phyloP scores from a whole-genome alignment of 257 asterid species.

The Solanum bukasovii region DNA sequence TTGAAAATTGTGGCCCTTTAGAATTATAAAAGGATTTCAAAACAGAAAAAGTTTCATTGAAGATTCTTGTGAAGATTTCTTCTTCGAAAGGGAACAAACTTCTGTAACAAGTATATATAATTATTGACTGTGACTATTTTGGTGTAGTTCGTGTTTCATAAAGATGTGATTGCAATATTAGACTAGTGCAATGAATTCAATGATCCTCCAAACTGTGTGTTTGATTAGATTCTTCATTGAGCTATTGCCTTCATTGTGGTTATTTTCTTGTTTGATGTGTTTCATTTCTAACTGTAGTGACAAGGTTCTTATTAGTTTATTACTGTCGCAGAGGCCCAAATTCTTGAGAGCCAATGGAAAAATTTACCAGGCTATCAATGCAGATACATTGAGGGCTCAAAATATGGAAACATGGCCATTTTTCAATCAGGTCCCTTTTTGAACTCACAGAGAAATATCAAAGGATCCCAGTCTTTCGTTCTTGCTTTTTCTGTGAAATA shows the following conservation, averaged over 20 bases:
- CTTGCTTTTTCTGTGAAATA: background rate
- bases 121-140: background rate
- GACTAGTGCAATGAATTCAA: background rate
- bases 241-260: background rate
- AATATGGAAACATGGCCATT: constrained; percentile 73
- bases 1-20: background rate
- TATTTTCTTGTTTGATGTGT: background rate
- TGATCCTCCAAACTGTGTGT: background rate
- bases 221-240: background rate
- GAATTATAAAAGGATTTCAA: background rate
- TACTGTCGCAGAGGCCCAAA: constrained; percentile 45
- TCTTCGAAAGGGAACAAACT: background rate
- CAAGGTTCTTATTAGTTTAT: constrained; percentile 2
- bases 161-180: background rate
- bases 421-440: constrained; percentile 47
- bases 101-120: background rate
- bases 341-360: constrained; percentile 47
- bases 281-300: background rate
- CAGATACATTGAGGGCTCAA: constrained; percentile 59
- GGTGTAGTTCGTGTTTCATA: background rate
- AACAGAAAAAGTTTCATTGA: background rate
- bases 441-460: background rate
- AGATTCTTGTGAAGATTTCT: background rate
- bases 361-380: constrained; percentile 57
- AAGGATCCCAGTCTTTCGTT: background rate